phyloP scores from a whole-genome alignment of 768 basidiomycete species.

The Leccinum longicurvipes region DNA sequence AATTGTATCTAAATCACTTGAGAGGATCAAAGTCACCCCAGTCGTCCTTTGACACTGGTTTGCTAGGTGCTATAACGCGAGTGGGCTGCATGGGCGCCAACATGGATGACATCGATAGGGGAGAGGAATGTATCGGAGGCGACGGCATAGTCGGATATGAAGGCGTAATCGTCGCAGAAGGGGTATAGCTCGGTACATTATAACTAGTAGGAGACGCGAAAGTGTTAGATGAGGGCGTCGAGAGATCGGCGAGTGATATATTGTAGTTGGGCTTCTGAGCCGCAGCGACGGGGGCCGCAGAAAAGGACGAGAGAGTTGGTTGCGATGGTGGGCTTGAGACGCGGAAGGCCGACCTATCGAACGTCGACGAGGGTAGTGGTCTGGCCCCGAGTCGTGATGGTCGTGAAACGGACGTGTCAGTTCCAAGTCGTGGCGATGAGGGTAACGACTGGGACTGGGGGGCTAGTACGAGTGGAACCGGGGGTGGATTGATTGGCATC shows the following conservation, averaged over 20 bases:
- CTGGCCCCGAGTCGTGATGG: constrained; percentile 41
- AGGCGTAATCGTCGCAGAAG: constrained; percentile 19
- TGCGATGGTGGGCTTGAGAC: constrained; percentile 22
- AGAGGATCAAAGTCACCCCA: constrained; percentile 83
- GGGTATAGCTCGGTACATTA: constrained; percentile 11
- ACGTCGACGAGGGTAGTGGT: constrained; percentile 34
- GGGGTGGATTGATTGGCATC: constrained; percentile 13
- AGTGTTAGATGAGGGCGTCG: constrained; percentile 16
- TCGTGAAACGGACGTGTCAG: constrained; percentile 31
- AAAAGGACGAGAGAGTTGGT: constrained; percentile 7
- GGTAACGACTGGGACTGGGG: constrained; percentile 37
- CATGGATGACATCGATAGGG: constrained; percentile 45
- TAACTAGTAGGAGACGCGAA: constrained; percentile 14
- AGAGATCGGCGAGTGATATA: constrained; percentile 39
- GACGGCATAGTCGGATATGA: constrained; percentile 25
- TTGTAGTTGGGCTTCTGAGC: constrained; percentile 58
- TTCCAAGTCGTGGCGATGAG: constrained; percentile 34
- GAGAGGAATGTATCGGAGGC: constrained; percentile 29
- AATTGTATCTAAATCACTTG: constrained; percentile 16
- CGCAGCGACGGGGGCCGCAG: constrained; percentile 7
- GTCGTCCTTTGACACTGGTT: constrained; percentile 57
- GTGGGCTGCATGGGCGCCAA: constrained; percentile 58
- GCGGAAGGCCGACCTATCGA: constrained; percentile 30
- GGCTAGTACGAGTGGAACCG: constrained; percentile 5
- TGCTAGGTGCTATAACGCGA: constrained; percentile 38